Base-by-base conservation (phyloP, 495 filamentous ascomycete species). In the Entonaema liquescens region DNA sequence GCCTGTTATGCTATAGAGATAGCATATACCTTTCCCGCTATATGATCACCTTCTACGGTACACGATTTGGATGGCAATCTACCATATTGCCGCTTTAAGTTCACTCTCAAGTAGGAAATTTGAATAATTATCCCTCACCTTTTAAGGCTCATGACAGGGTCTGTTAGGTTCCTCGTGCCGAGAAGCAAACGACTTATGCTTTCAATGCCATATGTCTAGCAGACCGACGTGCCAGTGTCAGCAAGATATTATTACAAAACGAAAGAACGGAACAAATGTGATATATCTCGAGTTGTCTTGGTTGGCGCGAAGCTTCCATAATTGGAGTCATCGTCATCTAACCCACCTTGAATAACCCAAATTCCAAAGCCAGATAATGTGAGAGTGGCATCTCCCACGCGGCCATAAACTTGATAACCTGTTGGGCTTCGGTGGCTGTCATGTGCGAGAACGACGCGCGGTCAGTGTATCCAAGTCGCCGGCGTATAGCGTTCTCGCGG, bases 191-290 rank as follows among this genome's bases (percentile, higher is more conserved):
- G 75, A 4, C 86, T 88, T 56, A 91, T 91, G 21, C 85, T 83
- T 0, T 89, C 88, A 50, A 92, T 86, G 7, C 87, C 89, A 65
- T 92, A 92, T 13, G 90, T 91, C 85, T 89, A 62, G 71, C 15
- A 44, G 33, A 15, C 17, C 9, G n/a, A 12, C 33, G 6, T 21
- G 26, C 38, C 5, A 6, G 31, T 17, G 55, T 68, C 6, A 72
- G 59, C 59, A 53, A 57, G 12, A 23, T 12, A 47, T 23, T 21
- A 47, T 8, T 8, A n/a, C 31, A 35, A 56, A 56, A 54, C 0
- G 26, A n/a, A 31, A 13, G 21, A 11, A 15, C 5, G 13, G 25
- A 19, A 7, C 19, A 29, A 26, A 28, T 2, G 13, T 8, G 25
- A 19, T 12, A 9, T 13, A 12, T 49, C 19, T 25, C 44, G 21